These are phyloP conservation scores for Cyclotella sp. DNA, from an alignment of 108 stramenopile genomes.

Conservation along the genomic window DNA sequence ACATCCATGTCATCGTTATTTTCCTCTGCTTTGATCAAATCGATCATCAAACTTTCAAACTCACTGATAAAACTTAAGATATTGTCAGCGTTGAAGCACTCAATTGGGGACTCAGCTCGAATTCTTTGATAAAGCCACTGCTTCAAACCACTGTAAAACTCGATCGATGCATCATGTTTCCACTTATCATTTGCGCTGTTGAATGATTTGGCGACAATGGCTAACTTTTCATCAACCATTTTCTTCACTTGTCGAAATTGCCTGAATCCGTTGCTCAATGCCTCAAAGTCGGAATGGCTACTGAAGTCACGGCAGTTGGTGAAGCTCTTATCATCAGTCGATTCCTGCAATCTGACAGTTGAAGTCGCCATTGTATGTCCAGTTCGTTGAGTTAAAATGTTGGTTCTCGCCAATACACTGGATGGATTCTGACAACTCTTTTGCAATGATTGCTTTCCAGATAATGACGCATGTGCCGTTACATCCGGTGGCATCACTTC, in stretches of 20 bases:
- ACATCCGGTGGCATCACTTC: neutral
- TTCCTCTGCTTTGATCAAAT: neutral
- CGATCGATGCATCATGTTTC: neutral
- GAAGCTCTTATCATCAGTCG: neutral
- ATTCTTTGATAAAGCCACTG: slow-evolving; percentile 1
- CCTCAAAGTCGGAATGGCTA: neutral
- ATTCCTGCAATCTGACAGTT: neutral
- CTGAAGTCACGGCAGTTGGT: neutral
- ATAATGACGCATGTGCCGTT: neutral
- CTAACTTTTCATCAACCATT: neutral
- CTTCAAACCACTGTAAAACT: neutral
- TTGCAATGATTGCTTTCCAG: no score
- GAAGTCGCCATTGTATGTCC: no score
- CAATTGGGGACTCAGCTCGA: neutral
- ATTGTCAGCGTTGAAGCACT: neutral
- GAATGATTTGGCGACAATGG: neutral
- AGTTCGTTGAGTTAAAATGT: no score
- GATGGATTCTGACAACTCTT: no score
- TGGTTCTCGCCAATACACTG: no score
- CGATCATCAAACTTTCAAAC: neutral
- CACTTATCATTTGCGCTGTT: neutral
- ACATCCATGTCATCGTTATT: neutral
- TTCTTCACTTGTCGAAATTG: neutral
- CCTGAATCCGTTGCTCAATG: neutral
- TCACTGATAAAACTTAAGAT: neutral